Evolutionary conservation across 2,329 filamentous ascomycete genomes (phyloP), one percentile per base, ranked within the genome.

Genomic region (Venturia oleaginea): DNA sequence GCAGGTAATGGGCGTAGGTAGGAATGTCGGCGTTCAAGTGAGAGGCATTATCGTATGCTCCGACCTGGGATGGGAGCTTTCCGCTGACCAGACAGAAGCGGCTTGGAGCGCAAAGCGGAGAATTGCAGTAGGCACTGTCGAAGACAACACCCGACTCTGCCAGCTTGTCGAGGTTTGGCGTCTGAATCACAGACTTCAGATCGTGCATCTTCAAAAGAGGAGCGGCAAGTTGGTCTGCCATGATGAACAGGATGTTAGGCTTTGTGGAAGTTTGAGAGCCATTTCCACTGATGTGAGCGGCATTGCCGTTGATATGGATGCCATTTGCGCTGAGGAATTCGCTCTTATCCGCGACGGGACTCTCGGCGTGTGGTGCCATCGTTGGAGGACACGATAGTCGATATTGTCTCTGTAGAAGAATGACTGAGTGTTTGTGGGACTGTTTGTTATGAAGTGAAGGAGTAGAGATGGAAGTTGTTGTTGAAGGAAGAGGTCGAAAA

Each of bases 21-120:
- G 92, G 92, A 37, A 90, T 85, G 70, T 96, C 91, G 64, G 90
- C 90, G 64, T 85, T 83, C 70, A 97, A 87, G 69, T 92, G 89
- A 40, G 89, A 86, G 55, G 92, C 92, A 73, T 97, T 97, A 79
- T 97, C 92, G 75, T 90, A 97, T 11, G 91, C 90, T 48, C 88
- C 90, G 71, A 97, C 96, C 80, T 90, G 92, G 76, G 92, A 93
- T 48, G 92, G 92, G 65, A 97, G 82, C 72, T 93, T 90, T 54
- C 92, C 92, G 13, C 90, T 93, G 75, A 96, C 92, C 88, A 97
- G 90, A 75, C 90, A 91, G 85, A 96, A 96, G 70, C 92, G 88
- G 17, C 91, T 96, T 2, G 92, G 92, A 0, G 92, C 92, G 75
- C 92, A 97, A 46, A 97, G 86, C 7, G 92, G 92, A 13, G 92